Conservation (phyloP, 495 filamentous ascomycete genomes). For the Beverwykella pulmonaria region DNA sequence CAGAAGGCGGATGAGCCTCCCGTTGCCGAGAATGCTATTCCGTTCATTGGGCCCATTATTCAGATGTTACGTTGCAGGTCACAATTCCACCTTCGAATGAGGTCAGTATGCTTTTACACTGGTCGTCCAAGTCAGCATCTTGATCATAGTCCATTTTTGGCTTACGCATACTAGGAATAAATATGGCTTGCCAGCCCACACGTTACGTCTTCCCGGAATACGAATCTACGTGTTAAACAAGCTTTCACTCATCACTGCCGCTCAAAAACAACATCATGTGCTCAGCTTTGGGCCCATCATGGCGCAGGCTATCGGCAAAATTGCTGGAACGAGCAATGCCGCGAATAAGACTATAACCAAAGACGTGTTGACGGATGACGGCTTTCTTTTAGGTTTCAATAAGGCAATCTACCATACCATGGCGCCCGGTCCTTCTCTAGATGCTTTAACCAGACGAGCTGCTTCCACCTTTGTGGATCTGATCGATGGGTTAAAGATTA, state of each 20-base stretch:
- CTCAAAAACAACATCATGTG: constrained; percentile 43
- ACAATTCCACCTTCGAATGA: constrained; percentile 10
- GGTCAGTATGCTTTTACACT: constrained; percentile 8
- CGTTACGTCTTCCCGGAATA: constrained; percentile 4
- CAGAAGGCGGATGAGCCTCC: background rate
- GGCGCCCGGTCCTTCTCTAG: constrained; percentile 41
- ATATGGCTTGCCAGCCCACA: constrained; percentile 6
- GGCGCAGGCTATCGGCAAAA: constrained; percentile 42
- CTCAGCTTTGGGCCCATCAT: constrained; percentile 47
- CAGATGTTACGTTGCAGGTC: constrained; percentile 3
- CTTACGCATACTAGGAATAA: constrained; percentile 6
- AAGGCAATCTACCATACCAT: constrained; percentile 41
- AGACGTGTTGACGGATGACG: constrained; percentile 20
- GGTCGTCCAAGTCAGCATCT: background rate
- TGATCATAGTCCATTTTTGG: constrained; percentile 11
- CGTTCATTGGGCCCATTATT: constrained; percentile 3
- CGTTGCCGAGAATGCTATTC: background rate
- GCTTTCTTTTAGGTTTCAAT: constrained; percentile 42
- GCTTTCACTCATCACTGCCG: constrained; percentile 40
- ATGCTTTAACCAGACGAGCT: constrained; percentile 44
- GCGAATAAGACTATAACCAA: constrained; percentile 40
- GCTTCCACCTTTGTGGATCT: constrained; percentile 9
- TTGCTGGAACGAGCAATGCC: constrained; percentile 42
- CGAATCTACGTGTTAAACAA: constrained; percentile 7
- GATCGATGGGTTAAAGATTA: constrained; percentile 9